Percentiles rank a stretch among this genome's conserved stretches.
These are phyloP conservation scores for Fusarium sp. DNA, from an alignment of 2,329 filamentous ascomycete genomes.

Conservation along the genomic window DNA sequence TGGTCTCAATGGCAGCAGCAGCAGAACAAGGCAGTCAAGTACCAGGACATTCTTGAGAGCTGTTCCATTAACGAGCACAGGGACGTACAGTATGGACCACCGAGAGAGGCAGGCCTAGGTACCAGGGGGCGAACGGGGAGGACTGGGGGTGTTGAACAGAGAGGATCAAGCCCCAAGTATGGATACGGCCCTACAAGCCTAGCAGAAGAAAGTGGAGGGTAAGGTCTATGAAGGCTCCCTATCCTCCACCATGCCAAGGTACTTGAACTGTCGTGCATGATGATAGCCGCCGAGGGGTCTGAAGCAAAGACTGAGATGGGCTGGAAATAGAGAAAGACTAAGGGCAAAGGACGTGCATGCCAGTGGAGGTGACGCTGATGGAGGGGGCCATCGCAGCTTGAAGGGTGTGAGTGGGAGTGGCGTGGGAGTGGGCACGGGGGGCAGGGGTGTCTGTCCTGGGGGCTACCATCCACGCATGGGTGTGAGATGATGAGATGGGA, in stretches of 20 bases:
- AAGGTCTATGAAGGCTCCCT: slow-evolving; percentile 14
- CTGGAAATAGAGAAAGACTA: slow-evolving; percentile 39
- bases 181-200: slow-evolving; percentile 39
- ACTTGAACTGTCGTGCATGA: slow-evolving; percentile 52
- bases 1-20: slow-evolving; percentile 27
- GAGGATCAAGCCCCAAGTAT: slow-evolving; percentile 41
- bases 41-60: slow-evolving; percentile 40
- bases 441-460: slow-evolving; percentile 7
- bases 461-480: slow-evolving; percentile 24
- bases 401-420: slow-evolving; percentile 33
- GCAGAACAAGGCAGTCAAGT: slow-evolving; percentile 25
- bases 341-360: slow-evolving; percentile 40
- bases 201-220: slow-evolving; percentile 33
- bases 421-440: slow-evolving; percentile 18
- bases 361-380: slow-evolving; percentile 43
- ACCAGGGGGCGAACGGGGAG: slow-evolving; percentile 34
- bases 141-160: slow-evolving; percentile 35
- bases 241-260: slow-evolving; percentile 35
- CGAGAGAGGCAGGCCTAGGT: slow-evolving; percentile 36
- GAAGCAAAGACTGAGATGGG: slow-evolving; percentile 39
- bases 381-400: slow-evolving; percentile 34
- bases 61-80: slow-evolving; percentile 45
- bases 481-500: slow-evolving; percentile 33
- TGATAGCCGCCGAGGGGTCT: slow-evolving; percentile 51
- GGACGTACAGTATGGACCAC: slow-evolving; percentile 41